Evolutionary conservation across 2,329 filamentous ascomycete species (phyloP), one percentile per base, ranked within the genome.

Genomic region (Exophiala dermatitidis): DNA sequence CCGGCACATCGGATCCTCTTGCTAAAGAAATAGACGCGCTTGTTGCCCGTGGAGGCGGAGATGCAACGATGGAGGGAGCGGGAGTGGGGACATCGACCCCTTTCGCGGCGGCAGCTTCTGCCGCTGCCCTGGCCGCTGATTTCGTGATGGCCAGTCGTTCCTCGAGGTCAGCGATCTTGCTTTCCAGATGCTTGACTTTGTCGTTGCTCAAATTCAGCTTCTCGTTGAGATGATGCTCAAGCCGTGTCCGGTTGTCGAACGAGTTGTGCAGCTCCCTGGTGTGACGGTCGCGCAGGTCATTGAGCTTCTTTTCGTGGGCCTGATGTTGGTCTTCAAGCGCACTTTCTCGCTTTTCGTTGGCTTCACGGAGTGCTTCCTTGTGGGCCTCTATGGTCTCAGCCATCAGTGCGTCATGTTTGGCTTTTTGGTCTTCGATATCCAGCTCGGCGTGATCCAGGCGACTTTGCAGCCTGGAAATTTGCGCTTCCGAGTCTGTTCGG

Each of bases 131-230:
- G 6, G 90, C 90, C 32, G 90, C 90, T 66, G 90, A 83, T 67
- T 90, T 90, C 28, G 91, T 85, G 62, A 97, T 86, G 63, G 94
- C 85, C 10, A 98, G 79, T 69, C 90, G 91, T 68, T 96, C 90
- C 68, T 96, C 89, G 1, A 97, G 77, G 63, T 94, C 86, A 3
- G 79, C 72, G 29, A 96, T 81, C 63, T 88, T 88, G 63, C 96
- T 90, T 67, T 94, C 85, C 26, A 94, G 80, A 67, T 94, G 86
- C 62, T 90, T 83, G 3, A 85, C 82, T 76, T 91, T 95, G 52
- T 89, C 88, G 5, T 90, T 82, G 0, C 89, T 88, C 52, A 97
- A 78, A 59, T 81, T 84, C 51, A 97, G 79, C 29, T 87, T 84
- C 65, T 96, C 89, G 45, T 86, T 79, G 41, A 94, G 80, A 67